Conservation (phyloP, 148 eudicot species). For the Rhododendron ovatum region DNA sequence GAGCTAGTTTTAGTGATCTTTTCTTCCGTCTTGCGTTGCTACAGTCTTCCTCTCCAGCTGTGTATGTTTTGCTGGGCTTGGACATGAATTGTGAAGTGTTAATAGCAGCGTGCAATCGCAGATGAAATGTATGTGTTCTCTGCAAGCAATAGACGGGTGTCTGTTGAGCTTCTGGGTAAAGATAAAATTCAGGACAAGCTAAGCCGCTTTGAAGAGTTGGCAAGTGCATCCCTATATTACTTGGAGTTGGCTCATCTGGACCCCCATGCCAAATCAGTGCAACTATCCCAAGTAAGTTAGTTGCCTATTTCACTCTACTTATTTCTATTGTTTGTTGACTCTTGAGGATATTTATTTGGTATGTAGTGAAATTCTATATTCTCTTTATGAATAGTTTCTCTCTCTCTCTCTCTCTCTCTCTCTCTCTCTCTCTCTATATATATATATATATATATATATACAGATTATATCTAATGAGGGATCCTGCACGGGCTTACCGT, state of each 20-base stretch:
- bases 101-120: conserved; percentile 25
- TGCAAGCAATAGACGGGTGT: conserved; percentile 61
- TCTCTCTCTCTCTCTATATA: too few relatives aligned
- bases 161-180: conserved; percentile 78
- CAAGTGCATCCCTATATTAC: conserved; percentile 62
- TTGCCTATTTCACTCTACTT: not conserved
- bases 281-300: conserved; percentile 66
- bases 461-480: too few relatives aligned
- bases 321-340: not conserved
- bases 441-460: too few relatives aligned
- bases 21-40: not conserved
- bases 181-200: conserved; percentile 77
- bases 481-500: too few relatives aligned
- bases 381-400: not conserved
- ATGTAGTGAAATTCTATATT: not conserved
- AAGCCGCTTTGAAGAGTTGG: conserved; percentile 70
- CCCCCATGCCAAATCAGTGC: conserved; percentile 38
- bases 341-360: not conserved
- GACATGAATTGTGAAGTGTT: conserved; percentile 1
- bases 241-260: conserved; percentile 81
- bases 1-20: not conserved
- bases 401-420: not conserved
- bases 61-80: conserved; percentile 2
- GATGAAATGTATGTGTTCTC: conserved; percentile 99
- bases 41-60: not conserved